These are phyloP conservation scores for Neoarthrinium moseri DNA, from an alignment of 2,329 filamentous ascomycete genomes.

Conservation along the genomic window DNA sequence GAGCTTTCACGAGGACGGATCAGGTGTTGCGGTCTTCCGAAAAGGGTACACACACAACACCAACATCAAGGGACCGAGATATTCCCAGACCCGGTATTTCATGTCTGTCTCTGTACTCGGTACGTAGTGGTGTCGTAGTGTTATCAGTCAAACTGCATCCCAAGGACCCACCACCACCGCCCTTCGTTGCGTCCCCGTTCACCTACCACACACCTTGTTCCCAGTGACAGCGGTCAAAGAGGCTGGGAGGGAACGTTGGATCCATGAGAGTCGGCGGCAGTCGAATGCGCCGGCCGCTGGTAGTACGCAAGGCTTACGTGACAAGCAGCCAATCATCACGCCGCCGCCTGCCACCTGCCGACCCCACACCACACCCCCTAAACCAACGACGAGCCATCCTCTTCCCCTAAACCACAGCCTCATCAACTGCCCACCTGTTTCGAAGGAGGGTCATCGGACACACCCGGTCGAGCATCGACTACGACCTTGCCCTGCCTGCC, in stretches of 20 bases:
- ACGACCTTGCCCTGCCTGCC: slow-evolving; percentile 7
- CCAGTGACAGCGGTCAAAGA: too few relatives aligned
- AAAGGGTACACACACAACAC: too few relatives aligned
- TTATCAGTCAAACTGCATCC: too few relatives aligned
- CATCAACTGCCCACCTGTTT: slow-evolving; percentile 16
- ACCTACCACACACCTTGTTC: neutral
- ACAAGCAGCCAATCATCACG: slow-evolving; percentile 6
- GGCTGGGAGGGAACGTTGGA: too few relatives aligned
- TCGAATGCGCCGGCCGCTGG: too few relatives aligned
- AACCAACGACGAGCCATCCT: slow-evolving; percentile 26
- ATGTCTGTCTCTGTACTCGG: neutral
- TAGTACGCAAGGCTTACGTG: slow-evolving; percentile 6
- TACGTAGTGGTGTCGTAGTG: neutral
- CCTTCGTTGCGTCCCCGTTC: neutral
- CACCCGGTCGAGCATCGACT: slow-evolving; percentile 12
- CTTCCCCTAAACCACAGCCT: slow-evolving; percentile 16
- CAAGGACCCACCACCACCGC: too few relatives aligned
- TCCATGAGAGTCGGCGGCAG: too few relatives aligned
- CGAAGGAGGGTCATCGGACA: slow-evolving; percentile 23
- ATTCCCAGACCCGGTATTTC: neutral
- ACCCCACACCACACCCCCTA: neutral
- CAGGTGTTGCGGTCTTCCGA: too few relatives aligned
- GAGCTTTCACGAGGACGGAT: neutral
- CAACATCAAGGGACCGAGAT: too few relatives aligned
- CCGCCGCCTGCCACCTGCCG: slow-evolving; percentile 1